A percentile compares a stretch with the other conserved stretches of the same genome.
Evolutionary conservation across 306 rosid species (phyloP).

Genomic region (Oemleria cerasiformis): DNA sequence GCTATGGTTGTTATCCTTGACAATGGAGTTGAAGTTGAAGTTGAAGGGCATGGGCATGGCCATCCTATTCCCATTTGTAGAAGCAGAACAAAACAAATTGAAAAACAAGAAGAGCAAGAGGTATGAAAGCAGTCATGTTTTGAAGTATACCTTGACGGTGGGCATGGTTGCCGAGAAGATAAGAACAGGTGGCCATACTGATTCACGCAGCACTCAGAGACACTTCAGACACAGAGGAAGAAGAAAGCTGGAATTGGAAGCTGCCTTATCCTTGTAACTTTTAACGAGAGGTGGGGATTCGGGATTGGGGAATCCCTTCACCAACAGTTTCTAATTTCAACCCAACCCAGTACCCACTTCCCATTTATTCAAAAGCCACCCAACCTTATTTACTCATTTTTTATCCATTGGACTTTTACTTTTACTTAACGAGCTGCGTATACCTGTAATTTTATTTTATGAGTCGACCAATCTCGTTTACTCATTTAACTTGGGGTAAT

Average conservation of each 20-base stretch:
- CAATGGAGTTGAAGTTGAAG: background rate
- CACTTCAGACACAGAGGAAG: background rate
- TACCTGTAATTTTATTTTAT: too few species aligned
- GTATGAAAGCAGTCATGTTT: background rate
- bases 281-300: conserved; percentile 6
- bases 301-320: background rate
- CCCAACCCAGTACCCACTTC: too few species aligned
- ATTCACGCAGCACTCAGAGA: background rate
- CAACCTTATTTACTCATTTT: too few species aligned
- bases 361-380: too few species aligned
- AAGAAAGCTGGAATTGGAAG: background rate
- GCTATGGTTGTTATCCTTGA: conserved; percentile 18
- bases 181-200: conserved; percentile 31
- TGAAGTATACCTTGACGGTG: conserved; percentile 31
- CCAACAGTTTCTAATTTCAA: too few species aligned
- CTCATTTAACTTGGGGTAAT: too few species aligned
- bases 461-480: too few species aligned
- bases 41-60: background rate
- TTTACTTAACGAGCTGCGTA: too few species aligned
- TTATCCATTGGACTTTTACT: too few species aligned
- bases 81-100: background rate
- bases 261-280: conserved; percentile 5
- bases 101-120: background rate
- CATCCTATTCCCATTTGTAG: conserved; percentile 12
- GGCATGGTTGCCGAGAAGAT: conserved; percentile 25